A percentile compares a stretch with the other conserved stretches of the same genome.
Conservation (phyloP, 495 filamentous ascomycete species). For the Extremus antarcticus region DNA sequence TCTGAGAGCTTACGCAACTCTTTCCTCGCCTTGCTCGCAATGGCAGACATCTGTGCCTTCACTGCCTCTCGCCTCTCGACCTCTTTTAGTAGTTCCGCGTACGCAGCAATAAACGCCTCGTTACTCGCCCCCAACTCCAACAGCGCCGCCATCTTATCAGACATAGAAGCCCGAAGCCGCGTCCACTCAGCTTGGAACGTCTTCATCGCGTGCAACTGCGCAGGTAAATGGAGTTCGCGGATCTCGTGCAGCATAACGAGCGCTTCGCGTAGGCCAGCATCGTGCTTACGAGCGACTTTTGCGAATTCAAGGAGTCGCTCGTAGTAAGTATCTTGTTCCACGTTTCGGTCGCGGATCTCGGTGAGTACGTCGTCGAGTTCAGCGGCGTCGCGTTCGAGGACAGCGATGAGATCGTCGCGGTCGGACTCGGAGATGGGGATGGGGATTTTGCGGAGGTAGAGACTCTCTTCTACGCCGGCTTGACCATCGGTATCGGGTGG, state of each 20-base stretch:
- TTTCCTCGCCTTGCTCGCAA: conserved; percentile 62
- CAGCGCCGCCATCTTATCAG: conserved; percentile 58
- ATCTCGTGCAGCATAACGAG: conserved; percentile 59
- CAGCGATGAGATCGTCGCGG: conserved; percentile 67
- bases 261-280: conserved; percentile 41
- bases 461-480: conserved; percentile 6
- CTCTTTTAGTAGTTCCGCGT: conserved; percentile 74
- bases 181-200: conserved; percentile 68
- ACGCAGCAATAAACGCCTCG: conserved; percentile 70
- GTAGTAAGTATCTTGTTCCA: conserved; percentile 63
- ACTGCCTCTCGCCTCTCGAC: conserved; percentile 59
- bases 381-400: conserved; percentile 70
- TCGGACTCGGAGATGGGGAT: conserved; percentile 67
- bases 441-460: conserved; percentile 40
- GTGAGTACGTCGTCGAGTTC: conserved; percentile 83
- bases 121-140: conserved; percentile 65
- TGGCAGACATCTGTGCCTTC: conserved; percentile 59
- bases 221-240: conserved; percentile 25
- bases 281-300: conserved; percentile 40
- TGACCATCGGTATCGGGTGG: conserved; percentile 21
- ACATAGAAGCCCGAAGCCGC: conserved; percentile 58
- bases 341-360: conserved; percentile 67
- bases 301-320: conserved; percentile 46
- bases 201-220: conserved; percentile 56
- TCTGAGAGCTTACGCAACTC: conserved; percentile 63